Conservation (phyloP, 2,329 filamentous ascomycete genomes). For the Monilinia vaccinii-corymbosi region DNA sequence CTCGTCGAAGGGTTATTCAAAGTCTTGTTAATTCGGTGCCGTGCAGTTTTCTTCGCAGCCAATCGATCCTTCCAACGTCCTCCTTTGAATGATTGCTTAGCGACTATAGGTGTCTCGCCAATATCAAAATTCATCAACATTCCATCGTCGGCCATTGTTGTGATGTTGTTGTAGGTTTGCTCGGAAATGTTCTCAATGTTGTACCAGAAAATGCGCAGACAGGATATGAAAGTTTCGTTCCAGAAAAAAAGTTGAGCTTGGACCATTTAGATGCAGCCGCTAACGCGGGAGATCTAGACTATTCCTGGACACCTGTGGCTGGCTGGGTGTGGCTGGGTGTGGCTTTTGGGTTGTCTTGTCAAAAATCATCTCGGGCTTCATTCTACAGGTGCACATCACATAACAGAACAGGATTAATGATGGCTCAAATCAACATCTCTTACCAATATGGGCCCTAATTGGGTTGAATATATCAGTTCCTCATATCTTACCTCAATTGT, state of each 20-base stretch:
- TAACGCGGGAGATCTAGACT: constrained; percentile 18
- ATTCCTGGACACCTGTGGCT: neutral
- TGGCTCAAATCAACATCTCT: constrained; percentile 16
- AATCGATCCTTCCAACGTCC: constrained; percentile 89
- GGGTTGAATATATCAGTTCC: constrained; percentile 2
- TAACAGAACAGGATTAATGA: constrained; percentile 19
- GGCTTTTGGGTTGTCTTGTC: neutral
- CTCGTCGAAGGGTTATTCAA: constrained; percentile 15
- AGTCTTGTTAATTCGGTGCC: constrained; percentile 38
- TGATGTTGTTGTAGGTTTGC: constrained; percentile 5
- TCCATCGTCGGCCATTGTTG: constrained; percentile 80
- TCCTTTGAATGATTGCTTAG: constrained; percentile 64
- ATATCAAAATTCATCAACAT: constrained; percentile 91
- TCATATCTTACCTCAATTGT: neutral
- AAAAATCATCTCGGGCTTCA: constrained; percentile 21
- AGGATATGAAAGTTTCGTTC: constrained; percentile 16
- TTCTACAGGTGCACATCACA: constrained; percentile 27
- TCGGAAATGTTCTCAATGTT: neutral
- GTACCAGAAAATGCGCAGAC: constrained; percentile 3
- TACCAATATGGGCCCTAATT: constrained; percentile 22
- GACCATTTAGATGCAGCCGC: neutral
- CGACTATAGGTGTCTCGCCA: constrained; percentile 53
- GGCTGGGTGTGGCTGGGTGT: too few species aligned
- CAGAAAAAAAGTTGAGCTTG: constrained; percentile 7
- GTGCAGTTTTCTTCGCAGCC: constrained; percentile 62